A percentile compares a stretch with the other conserved stretches of the same genome.
Evolutionary conservation across 225 moss, liverwort and hornwort genomes (phyloP).

Genomic region (Lunularia cruciata): DNA sequence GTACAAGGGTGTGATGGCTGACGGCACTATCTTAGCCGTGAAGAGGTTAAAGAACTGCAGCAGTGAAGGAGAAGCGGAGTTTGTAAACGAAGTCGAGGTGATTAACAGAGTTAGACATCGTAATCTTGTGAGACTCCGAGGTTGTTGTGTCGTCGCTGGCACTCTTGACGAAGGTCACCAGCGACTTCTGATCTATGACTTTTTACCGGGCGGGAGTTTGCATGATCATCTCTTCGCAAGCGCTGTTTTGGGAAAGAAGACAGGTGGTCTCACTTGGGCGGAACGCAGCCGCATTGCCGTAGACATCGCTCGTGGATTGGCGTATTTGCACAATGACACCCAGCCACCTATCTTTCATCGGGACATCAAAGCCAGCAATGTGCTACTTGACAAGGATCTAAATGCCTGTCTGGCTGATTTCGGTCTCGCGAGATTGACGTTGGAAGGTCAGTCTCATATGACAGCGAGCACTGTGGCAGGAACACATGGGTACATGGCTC

Average conservation of each 20-base stretch:
- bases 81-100: slow-evolving; percentile 61
- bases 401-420: slow-evolving; percentile 62
- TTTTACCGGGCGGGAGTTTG: slow-evolving; percentile 51
- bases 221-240: slow-evolving; percentile 50
- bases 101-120: slow-evolving; percentile 58
- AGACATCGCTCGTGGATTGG: slow-evolving; percentile 53
- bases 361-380: slow-evolving; percentile 65
- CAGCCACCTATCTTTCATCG: slow-evolving; percentile 58
- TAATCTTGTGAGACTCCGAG: slow-evolving; percentile 58
- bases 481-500: slow-evolving; percentile 62
- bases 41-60: slow-evolving; percentile 63
- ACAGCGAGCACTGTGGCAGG: slow-evolving; percentile 54
- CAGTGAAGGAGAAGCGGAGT: slow-evolving; percentile 58
- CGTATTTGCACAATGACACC: slow-evolving; percentile 57
- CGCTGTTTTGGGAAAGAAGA: slow-evolving; percentile 11
- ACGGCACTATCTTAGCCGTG: slow-evolving; percentile 47
- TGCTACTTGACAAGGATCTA: slow-evolving; percentile 52
- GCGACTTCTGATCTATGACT: slow-evolving; percentile 56
- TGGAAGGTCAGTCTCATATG: slow-evolving; percentile 50
- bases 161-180: slow-evolving; percentile 47
- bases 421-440: slow-evolving; percentile 51
- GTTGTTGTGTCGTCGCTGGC: slow-evolving; percentile 53
- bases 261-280: slow-evolving; percentile 41
- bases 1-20: slow-evolving; percentile 44
- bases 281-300: slow-evolving; percentile 55